These are phyloP conservation scores for Candida oleophila DNA, from an alignment of 805 yeast species.

Conservation along the genomic window DNA sequence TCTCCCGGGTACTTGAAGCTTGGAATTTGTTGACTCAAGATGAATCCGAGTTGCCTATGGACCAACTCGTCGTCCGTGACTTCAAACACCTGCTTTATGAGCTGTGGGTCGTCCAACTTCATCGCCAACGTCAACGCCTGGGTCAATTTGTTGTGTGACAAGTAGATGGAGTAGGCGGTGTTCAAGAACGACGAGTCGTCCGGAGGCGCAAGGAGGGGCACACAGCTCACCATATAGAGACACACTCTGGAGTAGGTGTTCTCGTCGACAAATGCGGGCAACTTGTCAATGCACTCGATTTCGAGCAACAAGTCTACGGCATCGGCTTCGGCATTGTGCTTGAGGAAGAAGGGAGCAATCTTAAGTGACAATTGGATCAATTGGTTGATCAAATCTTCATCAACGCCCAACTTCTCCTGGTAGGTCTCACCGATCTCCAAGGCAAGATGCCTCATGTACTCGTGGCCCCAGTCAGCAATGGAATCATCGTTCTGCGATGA, in stretches of 20 bases:
- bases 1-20: slow-evolving; percentile 64
- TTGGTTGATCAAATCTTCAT: slow-evolving; percentile 34
- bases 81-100: slow-evolving; percentile 77
- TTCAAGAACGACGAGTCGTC: slow-evolving; percentile 83
- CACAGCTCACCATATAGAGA: slow-evolving; percentile 91
- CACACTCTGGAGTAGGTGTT: slow-evolving; percentile 87
- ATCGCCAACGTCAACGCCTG: slow-evolving; percentile 91
- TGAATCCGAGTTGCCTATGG: slow-evolving; percentile 89
- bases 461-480: slow-evolving; percentile 95
- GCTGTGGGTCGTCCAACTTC: slow-evolving; percentile 76
- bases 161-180: slow-evolving; percentile 84
- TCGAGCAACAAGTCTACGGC: slow-evolving; percentile 93
- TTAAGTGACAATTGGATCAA: slow-evolving; percentile 67
- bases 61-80: slow-evolving; percentile 71
- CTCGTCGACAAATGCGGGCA: slow-evolving; percentile 82
- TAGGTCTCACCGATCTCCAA: slow-evolving; percentile 90
- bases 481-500: slow-evolving; percentile 49
- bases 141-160: slow-evolving; percentile 74
- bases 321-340: slow-evolving; percentile 97
- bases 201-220: slow-evolving; percentile 93
- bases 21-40: slow-evolving; percentile 83
- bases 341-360: slow-evolving; percentile 84
- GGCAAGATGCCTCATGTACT: slow-evolving; percentile 93
- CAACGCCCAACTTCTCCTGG: slow-evolving; percentile 45
- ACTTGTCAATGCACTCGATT: slow-evolving; percentile 79